phyloP scores from a whole-genome alignment of 169 alveolate genomes.

The Plasmodium chabaudi region DNA sequence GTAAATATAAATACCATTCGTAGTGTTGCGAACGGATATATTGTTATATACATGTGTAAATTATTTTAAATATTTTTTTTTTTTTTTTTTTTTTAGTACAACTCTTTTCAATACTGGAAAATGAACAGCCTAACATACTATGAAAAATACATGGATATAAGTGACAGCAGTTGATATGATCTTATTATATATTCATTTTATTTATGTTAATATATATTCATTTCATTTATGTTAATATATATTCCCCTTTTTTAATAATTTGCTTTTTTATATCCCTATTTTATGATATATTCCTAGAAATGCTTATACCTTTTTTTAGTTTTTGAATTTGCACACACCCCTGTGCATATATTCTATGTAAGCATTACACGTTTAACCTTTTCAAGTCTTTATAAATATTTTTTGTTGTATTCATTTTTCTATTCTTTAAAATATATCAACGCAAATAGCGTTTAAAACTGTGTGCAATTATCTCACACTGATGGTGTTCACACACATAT shows the following conservation, averaged over 20 bases:
- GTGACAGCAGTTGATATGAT: conserved; percentile 55
- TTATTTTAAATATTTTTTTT: neutral
- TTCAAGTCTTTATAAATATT: too few relatives aligned
- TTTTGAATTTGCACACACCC: neutral
- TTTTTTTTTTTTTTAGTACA: conserved; percentile 36
- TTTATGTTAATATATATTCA: neutral
- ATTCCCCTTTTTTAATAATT: neutral
- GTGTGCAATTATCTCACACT: too few relatives aligned
- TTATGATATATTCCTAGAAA: conserved; percentile 1
- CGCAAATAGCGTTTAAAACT: too few relatives aligned
- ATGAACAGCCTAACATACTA: conserved; percentile 65
- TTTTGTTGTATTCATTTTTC: too few relatives aligned
- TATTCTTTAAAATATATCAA: too few relatives aligned
- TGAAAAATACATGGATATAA: conserved; percentile 70
- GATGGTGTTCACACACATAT: too few relatives aligned
- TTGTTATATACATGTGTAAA: too few relatives aligned
- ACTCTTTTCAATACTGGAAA: conserved; percentile 76
- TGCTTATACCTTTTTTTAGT: neutral
- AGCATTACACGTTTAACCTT: too few relatives aligned
- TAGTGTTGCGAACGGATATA: too few relatives aligned
- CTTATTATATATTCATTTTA: neutral
- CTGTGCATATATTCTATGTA: neutral
- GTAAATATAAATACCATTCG: too few relatives aligned
- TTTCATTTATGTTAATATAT: neutral
- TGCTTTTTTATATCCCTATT: conserved; percentile 6